Conservation (phyloP, 2,329 filamentous ascomycete species). For the Trichothecium roseum region DNA sequence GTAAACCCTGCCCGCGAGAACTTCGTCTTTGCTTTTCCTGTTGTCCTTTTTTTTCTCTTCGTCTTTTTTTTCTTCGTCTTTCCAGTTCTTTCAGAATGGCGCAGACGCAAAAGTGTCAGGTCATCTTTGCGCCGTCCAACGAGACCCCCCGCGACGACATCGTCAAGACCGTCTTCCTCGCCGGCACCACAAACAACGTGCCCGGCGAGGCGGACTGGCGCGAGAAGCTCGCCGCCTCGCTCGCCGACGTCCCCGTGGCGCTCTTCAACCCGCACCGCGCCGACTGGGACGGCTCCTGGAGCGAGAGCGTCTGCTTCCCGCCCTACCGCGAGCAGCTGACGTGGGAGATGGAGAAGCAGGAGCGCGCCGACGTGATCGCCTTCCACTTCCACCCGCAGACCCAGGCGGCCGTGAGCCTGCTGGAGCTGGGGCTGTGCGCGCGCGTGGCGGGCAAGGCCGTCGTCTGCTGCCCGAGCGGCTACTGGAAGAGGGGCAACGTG, state of each 20-base stretch:
- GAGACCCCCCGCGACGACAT: constrained; percentile 10
- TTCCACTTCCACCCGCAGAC: constrained; percentile 43
- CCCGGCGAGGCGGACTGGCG: constrained; percentile 38
- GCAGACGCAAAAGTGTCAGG: no score
- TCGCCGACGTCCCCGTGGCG: constrained; percentile 35
- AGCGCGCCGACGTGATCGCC: constrained; percentile 36
- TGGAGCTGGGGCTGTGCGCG: constrained; percentile 46
- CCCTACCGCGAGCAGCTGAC: constrained; percentile 40
- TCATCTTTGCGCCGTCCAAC: constrained; percentile 18
- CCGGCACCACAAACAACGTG: constrained; percentile 38
- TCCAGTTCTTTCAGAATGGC: no score
- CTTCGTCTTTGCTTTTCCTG: no score
- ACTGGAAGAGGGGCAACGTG: constrained; percentile 47
- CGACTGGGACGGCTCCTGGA: constrained; percentile 41
- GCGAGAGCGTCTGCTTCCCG: constrained; percentile 30
- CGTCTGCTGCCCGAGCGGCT: constrained; percentile 33
- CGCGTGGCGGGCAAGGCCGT: constrained; percentile 16
- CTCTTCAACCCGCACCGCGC: constrained; percentile 43
- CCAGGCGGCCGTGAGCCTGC: constrained; percentile 41
- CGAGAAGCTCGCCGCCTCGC: constrained; percentile 21
- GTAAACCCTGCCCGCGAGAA: no score
- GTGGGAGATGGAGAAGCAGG: constrained; percentile 48
- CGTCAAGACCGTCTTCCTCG: constrained; percentile 39
- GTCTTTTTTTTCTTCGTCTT: no score
- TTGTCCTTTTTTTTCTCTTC: no score